Evolutionary conservation across 225 moss, liverwort and hornwort genomes (phyloP).

Genomic region (Physcomitrium patens): DNA sequence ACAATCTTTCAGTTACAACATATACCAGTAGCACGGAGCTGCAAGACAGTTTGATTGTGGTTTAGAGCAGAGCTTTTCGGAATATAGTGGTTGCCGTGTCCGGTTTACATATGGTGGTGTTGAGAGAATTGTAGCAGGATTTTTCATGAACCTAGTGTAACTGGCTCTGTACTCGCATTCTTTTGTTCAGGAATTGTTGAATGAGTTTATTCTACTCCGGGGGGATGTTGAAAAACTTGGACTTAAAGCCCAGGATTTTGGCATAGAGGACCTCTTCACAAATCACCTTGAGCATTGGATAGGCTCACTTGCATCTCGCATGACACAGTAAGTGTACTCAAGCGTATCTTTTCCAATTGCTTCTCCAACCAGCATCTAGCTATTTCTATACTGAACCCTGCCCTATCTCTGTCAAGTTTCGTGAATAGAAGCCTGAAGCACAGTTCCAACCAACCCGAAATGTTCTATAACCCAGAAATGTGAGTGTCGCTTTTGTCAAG

Average conservation of each 20-base stretch:
- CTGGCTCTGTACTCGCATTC: background rate
- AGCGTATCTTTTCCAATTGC: background rate
- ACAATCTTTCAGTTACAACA: no score
- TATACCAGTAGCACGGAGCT: background rate
- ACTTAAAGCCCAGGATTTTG: constrained; percentile 30
- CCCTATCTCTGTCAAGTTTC: background rate
- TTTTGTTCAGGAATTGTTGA: constrained; percentile 40
- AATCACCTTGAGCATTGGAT: constrained; percentile 39
- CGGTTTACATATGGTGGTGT: background rate
- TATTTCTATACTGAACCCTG: background rate
- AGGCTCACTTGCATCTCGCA: constrained; percentile 36
- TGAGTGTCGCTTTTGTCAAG: background rate
- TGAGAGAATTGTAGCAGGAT: background rate
- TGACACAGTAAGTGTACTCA: constrained; percentile 41
- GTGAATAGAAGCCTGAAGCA: background rate
- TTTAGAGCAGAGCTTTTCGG: background rate
- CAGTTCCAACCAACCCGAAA: no score
- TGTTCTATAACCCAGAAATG: background rate
- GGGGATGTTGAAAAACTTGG: constrained; percentile 39
- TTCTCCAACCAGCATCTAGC: background rate
- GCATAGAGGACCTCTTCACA: constrained; percentile 38
- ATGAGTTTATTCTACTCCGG: constrained; percentile 36
- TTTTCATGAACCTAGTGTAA: background rate
- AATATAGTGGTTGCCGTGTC: background rate
- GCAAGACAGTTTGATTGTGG: background rate